A percentile compares a stretch with the other conserved stretches of the same genome.
phyloP scores from a whole-genome alignment of 2,329 filamentous ascomycete species.

The Botrytis byssoidea region DNA sequence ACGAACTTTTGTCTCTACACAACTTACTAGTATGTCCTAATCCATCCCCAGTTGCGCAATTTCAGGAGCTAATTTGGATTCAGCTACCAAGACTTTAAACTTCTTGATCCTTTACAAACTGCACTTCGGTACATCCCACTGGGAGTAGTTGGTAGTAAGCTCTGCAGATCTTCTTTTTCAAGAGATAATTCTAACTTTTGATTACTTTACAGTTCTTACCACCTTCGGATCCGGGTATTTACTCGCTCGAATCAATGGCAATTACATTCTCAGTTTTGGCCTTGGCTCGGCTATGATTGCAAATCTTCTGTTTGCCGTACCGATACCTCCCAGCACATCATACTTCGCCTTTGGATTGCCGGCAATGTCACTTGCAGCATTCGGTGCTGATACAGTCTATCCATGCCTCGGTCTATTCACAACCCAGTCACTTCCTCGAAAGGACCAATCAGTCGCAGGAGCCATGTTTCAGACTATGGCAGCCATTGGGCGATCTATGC shows the following conservation, averaged over 20 bases:
- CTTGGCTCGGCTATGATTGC: constrained; percentile 44
- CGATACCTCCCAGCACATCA: constrained; percentile 57
- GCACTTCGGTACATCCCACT: constrained; percentile 68
- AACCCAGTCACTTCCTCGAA: constrained; percentile 57
- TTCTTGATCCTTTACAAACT: constrained; percentile 60
- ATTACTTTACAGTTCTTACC: constrained; percentile 23
- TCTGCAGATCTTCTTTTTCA: no score
- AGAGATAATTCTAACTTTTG: not conserved
- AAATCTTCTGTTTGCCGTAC: constrained; percentile 61
- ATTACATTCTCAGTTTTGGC: constrained; percentile 53
- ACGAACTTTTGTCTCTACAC: constrained; percentile 67
- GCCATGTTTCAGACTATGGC: constrained; percentile 66
- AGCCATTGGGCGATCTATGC: constrained; percentile 64
- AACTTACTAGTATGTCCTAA: constrained; percentile 53
- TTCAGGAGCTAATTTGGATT: not conserved
- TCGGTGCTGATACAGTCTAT: constrained; percentile 66
- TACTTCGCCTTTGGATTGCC: constrained; percentile 68
- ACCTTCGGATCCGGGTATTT: constrained; percentile 32
- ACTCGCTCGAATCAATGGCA: constrained; percentile 44
- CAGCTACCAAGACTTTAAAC: constrained; percentile 65
- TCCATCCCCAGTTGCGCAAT: not conserved
- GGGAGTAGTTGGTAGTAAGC: constrained; percentile 52
- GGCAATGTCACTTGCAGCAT: constrained; percentile 63
- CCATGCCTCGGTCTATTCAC: constrained; percentile 65
- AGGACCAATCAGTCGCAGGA: constrained; percentile 66